Base-by-base conservation (phyloP, 106 monocot species). In the Platanthera guangdongensis region DNA sequence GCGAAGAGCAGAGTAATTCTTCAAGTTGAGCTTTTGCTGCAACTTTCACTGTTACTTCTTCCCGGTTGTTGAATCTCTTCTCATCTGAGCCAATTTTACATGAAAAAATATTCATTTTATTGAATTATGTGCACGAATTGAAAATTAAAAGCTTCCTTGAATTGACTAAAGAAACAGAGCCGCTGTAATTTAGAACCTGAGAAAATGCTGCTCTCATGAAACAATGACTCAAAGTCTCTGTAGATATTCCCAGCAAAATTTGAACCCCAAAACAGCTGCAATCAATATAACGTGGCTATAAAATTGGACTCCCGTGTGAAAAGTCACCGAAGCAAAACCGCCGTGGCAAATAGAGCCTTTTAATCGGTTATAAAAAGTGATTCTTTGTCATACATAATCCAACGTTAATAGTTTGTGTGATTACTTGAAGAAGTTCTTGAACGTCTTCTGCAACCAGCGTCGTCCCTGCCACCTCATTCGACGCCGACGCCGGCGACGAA, bases 181-280 rank as follows among this genome's bases (percentile, higher is more conserved):
- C 7, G 19, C 2, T 32, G 32, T 32, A 59, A 11, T 5, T n/a
- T 1, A 19, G 59, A 65, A 65, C 65, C 22, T 65, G 65, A 65
- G 65, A 65, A 28, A 32, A 12, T 9, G 9, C 65, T 65, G 65
- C 65, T 65, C 18, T 59, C 59, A 18, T 59, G 59, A 59, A 59
- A 59, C 59, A 59, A 59, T n/a, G 18, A 59, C 19, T 59, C 59
- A n/a, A 59, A 59, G 30, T 32, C 30, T 32, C 65, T 10, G 11
- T 28, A 65, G 4, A 30, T 12, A 32, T 65, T 65, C 65, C 65
- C 65, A 32, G 65, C 65, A 65, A 22, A 65, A 32, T 65, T 32
- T 12, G 65, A 65, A 65, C 30, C 65, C 65, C 65, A 93, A 57
- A 91, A 88, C 8, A 77, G 82, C 97, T 97, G 84, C 74, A 77